Evolutionary conservation across 2,329 filamentous ascomycete species (phyloP), one percentile per base, ranked within the genome.

Genomic region (Microcyclospora tardicrescens): DNA sequence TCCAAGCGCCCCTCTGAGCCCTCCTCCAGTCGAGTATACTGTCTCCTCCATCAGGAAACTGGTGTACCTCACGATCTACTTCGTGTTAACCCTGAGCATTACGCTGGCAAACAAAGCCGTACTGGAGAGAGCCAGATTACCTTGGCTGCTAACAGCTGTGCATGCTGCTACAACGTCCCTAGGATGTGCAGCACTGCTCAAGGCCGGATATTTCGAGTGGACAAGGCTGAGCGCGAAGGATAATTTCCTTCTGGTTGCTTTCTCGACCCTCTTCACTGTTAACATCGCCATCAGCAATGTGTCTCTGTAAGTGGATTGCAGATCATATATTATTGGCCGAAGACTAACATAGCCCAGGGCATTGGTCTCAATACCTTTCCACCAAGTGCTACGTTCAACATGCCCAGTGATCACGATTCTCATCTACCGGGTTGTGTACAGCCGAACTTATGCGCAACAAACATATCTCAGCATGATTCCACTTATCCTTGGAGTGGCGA

Each of bases 211-310:
- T 38, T 71, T 77, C 51, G 66, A 65, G 48, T 60, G 73, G 37
- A 70, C 71, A 10, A 63, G 65, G 40, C 60, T 78, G 30, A 65
- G 64, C 3, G 61, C 63, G 24, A 66, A 64, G 24, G 72, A 77
- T 52, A 68, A 74, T 54, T 54, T 73, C 32, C 64, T 67, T n/a
- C 64, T 77, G 31, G 58, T 74, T 27, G 64, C 69, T 34, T 78
- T 78, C 55, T 77, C 74, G 28, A 62, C 69, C 31, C 65, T 78
- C 6, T 78, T 76, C 57, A 77, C 74, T 12, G 64, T 73, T 54
- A 78, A 78, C 57, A 77, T 78, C 47, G 74, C 74, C 41, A 69
- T 76, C 34, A 75, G 72, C n/a, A 77, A 77, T 57, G 64, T 76
- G 16, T 77, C 73, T n/a, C 63, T 77, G 62, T 66, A 56, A 50